Base-by-base conservation (phyloP, 2,329 filamentous ascomycete genomes). In the Alternaria sp. region DNA sequence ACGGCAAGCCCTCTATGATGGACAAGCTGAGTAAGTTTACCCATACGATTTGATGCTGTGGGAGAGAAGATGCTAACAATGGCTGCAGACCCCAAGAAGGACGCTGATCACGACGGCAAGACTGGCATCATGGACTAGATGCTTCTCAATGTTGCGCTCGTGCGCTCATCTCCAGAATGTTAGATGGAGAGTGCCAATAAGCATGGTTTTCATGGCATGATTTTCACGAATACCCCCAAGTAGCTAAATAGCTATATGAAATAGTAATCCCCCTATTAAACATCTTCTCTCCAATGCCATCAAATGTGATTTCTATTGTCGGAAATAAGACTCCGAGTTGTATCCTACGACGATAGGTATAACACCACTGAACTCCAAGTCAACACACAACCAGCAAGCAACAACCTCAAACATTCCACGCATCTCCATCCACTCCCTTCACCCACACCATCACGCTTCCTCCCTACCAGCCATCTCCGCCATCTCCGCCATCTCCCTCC, bases 61-160 rank as follows among this genome's bases (percentile, higher is more conserved):
- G 4, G 36, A 39, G 14, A 4, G 9, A 9, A 29, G 7, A 33
- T 21, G 2, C 49, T 51, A 31, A 51, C 49, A n/a, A 33, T 11
- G 6, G 6, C 11, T 33, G 26, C n/a, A 56, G 54, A 86, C 73
- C 84, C 84, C 4, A 80, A 77, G 73, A 79, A 74, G 29, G 84
- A 86, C 68, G 62, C 83, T 26, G 78, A 85, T 62, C 74, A 80
- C 34, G 84, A 86, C 71, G 84, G 84, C 54, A 84, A 85, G 77
- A 72, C 75, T 31, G 84, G 83, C 5, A 84, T 86, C 60, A 82
- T 84, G 80, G 70, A 80, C 40, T 84, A 80, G 23, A 56, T 48
- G 13, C 11, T 13, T 33, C 9, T 14, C 33, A 8, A 21, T 58
- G 29, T 36, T 34, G 23, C 14, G 29, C 4, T 26, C 11, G 10